These are phyloP conservation scores for Jaltomata sinuosa DNA, from an alignment of 257 asterid species.

Conservation along the genomic window DNA sequence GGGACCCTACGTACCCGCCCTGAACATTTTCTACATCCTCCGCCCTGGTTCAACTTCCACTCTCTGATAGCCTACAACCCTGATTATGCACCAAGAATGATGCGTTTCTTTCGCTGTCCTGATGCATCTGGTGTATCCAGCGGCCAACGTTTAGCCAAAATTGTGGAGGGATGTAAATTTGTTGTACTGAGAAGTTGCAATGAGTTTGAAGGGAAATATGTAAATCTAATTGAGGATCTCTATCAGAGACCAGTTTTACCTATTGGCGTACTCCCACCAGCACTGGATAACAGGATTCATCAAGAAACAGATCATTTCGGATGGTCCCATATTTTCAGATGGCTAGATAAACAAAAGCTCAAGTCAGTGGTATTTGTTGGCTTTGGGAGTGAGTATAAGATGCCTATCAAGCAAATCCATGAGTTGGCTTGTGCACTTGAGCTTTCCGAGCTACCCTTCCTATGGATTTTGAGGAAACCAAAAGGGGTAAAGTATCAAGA, in stretches of 20 bases:
- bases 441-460: slow-evolving; percentile 27
- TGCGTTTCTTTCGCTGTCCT: slow-evolving; percentile 7
- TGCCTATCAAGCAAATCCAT: slow-evolving; percentile 30
- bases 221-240: slow-evolving; percentile 14
- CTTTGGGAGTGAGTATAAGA: slow-evolving; percentile 45
- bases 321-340: slow-evolving; percentile 7
- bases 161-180: slow-evolving; percentile 19
- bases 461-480: slow-evolving; percentile 39
- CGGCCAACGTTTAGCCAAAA: slow-evolving; percentile 25
- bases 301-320: neutral
- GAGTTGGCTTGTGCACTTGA: slow-evolving; percentile 35
- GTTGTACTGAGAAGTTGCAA: slow-evolving; percentile 24
- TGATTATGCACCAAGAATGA: slow-evolving; percentile 10
- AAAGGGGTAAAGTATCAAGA: slow-evolving; percentile 3
- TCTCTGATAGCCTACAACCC: slow-evolving; percentile 22
- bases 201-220: slow-evolving; percentile 32
- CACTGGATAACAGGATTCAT: neutral
- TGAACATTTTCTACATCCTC: slow-evolving; percentile 20
- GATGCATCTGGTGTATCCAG: slow-evolving; percentile 27
- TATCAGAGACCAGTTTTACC: slow-evolving; percentile 29
- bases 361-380: slow-evolving; percentile 35
- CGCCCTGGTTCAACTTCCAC: slow-evolving; percentile 27
- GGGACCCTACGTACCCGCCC: slow-evolving; percentile 19
- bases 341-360: slow-evolving; percentile 30
- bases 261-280: slow-evolving; percentile 27